These are phyloP conservation scores for Anisodus tanguticus DNA, from an alignment of 257 asterid genomes.

Conservation along the genomic window DNA sequence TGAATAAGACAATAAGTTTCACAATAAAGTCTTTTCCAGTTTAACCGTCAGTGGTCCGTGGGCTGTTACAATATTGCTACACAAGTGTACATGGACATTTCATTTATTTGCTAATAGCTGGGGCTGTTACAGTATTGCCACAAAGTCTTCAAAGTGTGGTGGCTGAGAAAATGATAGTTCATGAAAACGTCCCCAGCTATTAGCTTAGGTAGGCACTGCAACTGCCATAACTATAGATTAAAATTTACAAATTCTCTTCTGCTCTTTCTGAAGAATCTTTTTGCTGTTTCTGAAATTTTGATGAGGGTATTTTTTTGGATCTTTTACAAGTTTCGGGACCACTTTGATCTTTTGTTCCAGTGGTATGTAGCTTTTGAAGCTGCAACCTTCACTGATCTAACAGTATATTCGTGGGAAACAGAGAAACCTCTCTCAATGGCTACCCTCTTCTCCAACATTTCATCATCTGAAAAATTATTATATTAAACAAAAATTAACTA, in stretches of 20 bases:
- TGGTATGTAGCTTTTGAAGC: conserved; percentile 61
- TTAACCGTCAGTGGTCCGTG: no score
- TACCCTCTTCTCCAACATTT: conserved; percentile 41
- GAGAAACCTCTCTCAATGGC: conserved; percentile 45
- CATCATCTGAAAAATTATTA: background rate
- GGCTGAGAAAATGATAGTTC: conserved; percentile 29
- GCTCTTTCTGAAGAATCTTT: conserved; percentile 13
- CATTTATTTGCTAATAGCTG: conserved; percentile 33
- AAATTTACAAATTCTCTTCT: conserved; percentile 30
- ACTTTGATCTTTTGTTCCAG: conserved; percentile 45
- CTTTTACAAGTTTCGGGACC: conserved; percentile 47
- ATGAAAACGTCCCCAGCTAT: conserved; percentile 17
- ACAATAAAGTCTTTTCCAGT: no score
- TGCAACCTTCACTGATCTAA: conserved; percentile 42
- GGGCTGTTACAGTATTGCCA: no score
- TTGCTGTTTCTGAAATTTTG: conserved; percentile 17
- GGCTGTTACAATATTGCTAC: no score
- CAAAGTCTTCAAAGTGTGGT: background rate
- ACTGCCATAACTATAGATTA: conserved; percentile 21
- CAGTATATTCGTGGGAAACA: conserved; percentile 34
- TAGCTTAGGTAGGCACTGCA: conserved; percentile 13
- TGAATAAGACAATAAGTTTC: no score
- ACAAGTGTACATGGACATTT: conserved; percentile 42
- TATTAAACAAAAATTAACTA: no score
- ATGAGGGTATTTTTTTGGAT: background rate